Base-by-base conservation (phyloP, 176 grass and related monocot species). In the Tuctoria greenei region DNA sequence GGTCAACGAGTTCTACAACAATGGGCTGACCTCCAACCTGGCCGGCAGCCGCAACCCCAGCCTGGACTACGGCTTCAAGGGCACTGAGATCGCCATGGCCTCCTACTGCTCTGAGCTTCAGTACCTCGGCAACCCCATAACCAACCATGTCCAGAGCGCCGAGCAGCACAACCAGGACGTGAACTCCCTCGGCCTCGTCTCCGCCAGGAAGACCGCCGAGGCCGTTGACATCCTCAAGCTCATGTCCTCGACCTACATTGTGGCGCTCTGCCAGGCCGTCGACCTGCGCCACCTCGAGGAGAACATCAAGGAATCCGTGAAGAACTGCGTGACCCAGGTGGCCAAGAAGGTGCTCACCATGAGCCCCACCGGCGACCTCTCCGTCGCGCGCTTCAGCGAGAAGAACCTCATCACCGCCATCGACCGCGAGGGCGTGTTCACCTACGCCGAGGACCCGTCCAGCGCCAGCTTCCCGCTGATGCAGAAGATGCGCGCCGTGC, bases 91-190 rank as follows among this genome's bases (percentile, higher is more conserved):
- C 42, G 93, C 93, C 80, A 97, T 97, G 93, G 93, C 93, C 0
- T 85, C 93, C 18, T 97, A 97, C 83, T 97, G 93, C 83, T 97
- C 93, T 1, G 93, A 97, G 84, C 90, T 97, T 35, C 93, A 97
- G 76, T 97, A 85, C 81, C 90, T 97, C 0, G 93, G 69, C 63
- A 97, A 97, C 69, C 93, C 93, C 5, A 87, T 97, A n/a, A 97
- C 93, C 81, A 97, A 93, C 86, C 93, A 97, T 35, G 93, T 97
- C 5, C 93, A 97, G 86, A 97, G 93, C 68, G 93, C 93, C 10
- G 93, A 97, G 88, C 93, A 97, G 69, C 93, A 97, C 81, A 97
- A 97, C 86, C 93, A 97, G 83, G 93, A 97, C 64, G 93, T 97
- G 10, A 97, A 97, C 93, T 97, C 93, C 1, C 81, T 97, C 1